Percentiles rank a stretch among this genome's conserved stretches.
Evolutionary conservation across 345 rosid genomes (phyloP).

Genomic region (Melaleuca quinquenervia): DNA sequence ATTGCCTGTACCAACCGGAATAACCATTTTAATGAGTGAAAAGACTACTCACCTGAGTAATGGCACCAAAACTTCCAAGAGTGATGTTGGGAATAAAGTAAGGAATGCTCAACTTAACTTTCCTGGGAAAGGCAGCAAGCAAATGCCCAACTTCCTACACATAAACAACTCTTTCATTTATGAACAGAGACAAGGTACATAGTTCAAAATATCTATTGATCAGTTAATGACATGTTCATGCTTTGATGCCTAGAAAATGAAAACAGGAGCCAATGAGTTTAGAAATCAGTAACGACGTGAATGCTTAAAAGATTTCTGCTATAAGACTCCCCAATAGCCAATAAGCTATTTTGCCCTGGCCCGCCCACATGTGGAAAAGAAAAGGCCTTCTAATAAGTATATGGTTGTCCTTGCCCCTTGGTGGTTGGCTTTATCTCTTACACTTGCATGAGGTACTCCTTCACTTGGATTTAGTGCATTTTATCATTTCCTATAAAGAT

Average conservation of each 20-base stretch:
- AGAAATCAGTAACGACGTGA: neutral
- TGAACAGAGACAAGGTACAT: neutral
- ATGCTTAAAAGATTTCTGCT: neutral
- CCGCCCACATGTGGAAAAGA: neutral
- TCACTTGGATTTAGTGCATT: neutral
- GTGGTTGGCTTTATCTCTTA: neutral
- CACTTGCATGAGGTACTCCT: neutral
- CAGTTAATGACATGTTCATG: neutral
- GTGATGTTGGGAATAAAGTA: constrained; percentile 91
- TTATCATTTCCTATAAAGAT: neutral
- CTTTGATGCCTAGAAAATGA: neutral
- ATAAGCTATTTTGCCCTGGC: neutral
- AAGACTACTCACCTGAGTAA: constrained; percentile 57
- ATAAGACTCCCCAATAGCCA: neutral
- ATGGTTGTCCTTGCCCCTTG: neutral
- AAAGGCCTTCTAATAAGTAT: neutral
- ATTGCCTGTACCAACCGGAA: neutral
- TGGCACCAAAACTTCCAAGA: constrained; percentile 97
- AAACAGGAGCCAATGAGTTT: neutral
- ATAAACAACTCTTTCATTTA: constrained; percentile 5
- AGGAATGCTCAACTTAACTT: constrained; percentile 89
- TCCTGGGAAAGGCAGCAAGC: constrained; percentile 86
- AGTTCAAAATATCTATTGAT: neutral
- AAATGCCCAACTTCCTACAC: constrained; percentile 85
- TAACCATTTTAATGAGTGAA: neutral